Percentiles rank a stretch among this genome's conserved stretches.
Evolutionary conservation across 768 basidiomycete genomes (phyloP).

Genomic region (Phylloporus arenicola): DNA sequence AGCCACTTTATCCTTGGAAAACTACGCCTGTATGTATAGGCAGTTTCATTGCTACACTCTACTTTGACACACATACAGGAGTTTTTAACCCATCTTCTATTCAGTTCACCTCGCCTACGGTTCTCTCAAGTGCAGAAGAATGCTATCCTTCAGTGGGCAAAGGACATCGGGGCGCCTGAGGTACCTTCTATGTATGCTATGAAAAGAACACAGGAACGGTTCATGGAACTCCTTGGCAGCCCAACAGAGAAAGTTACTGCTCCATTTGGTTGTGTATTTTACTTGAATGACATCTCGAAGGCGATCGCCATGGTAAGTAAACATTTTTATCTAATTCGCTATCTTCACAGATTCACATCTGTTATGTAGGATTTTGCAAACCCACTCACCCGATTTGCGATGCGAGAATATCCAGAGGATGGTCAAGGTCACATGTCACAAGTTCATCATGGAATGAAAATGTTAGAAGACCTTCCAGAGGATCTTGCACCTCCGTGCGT

Average conservation of each 20-base stretch:
- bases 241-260: slow-evolving; percentile 19
- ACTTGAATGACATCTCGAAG: slow-evolving; percentile 18
- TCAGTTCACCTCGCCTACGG: slow-evolving; percentile 26
- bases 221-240: slow-evolving; percentile 18
- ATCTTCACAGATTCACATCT: too few species aligned
- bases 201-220: slow-evolving; percentile 13
- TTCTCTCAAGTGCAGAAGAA: slow-evolving; percentile 30
- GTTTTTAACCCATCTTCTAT: slow-evolving; percentile 28
- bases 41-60: too few species aligned
- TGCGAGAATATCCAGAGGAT: slow-evolving; percentile 29
- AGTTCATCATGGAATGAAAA: slow-evolving; percentile 26
- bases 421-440: too few species aligned
- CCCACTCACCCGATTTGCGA: slow-evolving; percentile 13
- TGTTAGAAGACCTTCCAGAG: slow-evolving; percentile 26
- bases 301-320: slow-evolving; percentile 17
- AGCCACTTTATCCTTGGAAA: slow-evolving; percentile 8
- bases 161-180: slow-evolving; percentile 22
- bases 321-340: neutral
- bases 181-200: slow-evolving; percentile 26
- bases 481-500: slow-evolving; percentile 23
- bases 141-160: slow-evolving; percentile 27
- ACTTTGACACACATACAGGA: slow-evolving; percentile 19
- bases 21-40: neutral
- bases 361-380: slow-evolving; percentile 24
- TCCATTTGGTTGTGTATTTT: slow-evolving; percentile 25